Base-by-base conservation (phyloP, 331 rosid genomes). In the Phaseolus coccineus region DNA sequence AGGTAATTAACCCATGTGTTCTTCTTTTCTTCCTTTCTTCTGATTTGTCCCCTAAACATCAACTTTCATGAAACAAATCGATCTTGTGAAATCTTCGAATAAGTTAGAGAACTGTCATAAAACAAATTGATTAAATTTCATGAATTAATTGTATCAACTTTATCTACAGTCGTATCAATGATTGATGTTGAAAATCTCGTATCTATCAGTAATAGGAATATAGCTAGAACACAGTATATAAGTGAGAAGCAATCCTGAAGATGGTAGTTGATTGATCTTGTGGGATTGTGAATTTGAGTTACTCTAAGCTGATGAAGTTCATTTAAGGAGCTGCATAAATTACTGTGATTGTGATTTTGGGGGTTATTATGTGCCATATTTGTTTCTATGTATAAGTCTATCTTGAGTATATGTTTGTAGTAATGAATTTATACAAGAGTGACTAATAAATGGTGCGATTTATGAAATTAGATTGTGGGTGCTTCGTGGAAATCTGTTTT, bases 1-100 rank as follows among this genome's bases (percentile, higher is more conserved):
- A 91, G 90, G 92, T 87, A 79, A 19, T 19, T 19, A 19, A 69
- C 57, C 14, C 19, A 4, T 4, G 0, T 59, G 12, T 57, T 58
- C 65, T 1, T 27, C 65, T 58, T 58, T 30, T 59, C 4, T 59
- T 59, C 0, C 9, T 59, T 59, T 11, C 1, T 4, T 0, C 10
- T 59, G 39, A 25, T 57, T 25, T 55, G 1, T 19, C 31, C 16
- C 64, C 7, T 5, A 19, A 61, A 30, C 40, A 13, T 4, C n/a
- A 61, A 9, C 22, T 61, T 61, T 8, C 37, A 25, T 4, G 16
- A 27, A 14, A 56, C 24, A 28, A 28, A 28, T 28, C 2, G 31
- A 28, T 28, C 2, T 8, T 22, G 14, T 55, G 27, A 52, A 22
- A 55, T 55, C 13, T 22, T n/a, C 5, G 6, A 7, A 2, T 19